A percentile compares a stretch with the other conserved stretches of the same genome.
These are phyloP conservation scores for Uronychia setigera DNA, from an alignment of 73 alveolate genomes.

Conservation along the genomic window DNA sequence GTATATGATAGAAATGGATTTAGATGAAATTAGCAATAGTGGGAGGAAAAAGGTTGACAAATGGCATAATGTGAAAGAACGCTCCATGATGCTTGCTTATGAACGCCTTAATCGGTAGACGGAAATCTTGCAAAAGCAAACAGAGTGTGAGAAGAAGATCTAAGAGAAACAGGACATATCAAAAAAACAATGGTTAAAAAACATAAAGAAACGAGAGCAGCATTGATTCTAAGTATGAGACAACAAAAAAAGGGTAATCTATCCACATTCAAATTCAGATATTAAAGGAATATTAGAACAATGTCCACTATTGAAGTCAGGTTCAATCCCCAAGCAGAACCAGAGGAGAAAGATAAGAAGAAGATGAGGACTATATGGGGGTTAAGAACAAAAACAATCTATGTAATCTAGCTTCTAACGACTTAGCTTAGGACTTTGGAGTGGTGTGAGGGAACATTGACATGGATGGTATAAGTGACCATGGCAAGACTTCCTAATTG, in stretches of 20 bases:
- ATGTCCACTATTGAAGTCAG: not conserved
- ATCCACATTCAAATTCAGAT: not conserved
- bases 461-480: too few relatives aligned
- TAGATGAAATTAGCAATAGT: not conserved
- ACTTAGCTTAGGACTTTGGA: too few relatives aligned
- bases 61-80: not conserved
- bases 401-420: too few relatives aligned
- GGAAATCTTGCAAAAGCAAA: not conserved
- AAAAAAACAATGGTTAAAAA: not conserved
- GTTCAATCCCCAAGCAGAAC: not conserved
- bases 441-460: too few relatives aligned
- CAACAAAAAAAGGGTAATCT: not conserved
- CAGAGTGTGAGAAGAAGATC: not conserved
- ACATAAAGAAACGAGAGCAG: not conserved
- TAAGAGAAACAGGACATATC: not conserved
- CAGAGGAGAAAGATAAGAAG: not conserved
- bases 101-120: not conserved
- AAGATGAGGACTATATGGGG: not conserved
- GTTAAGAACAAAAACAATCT: not conserved
- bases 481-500: too few relatives aligned
- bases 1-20: too few relatives aligned
- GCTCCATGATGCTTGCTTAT: not conserved
- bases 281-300: not conserved
- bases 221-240: not conserved
- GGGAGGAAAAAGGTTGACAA: not conserved